Base-by-base conservation (phyloP, 192 early-diverging fungal species). In the Backusella luteola region DNA sequence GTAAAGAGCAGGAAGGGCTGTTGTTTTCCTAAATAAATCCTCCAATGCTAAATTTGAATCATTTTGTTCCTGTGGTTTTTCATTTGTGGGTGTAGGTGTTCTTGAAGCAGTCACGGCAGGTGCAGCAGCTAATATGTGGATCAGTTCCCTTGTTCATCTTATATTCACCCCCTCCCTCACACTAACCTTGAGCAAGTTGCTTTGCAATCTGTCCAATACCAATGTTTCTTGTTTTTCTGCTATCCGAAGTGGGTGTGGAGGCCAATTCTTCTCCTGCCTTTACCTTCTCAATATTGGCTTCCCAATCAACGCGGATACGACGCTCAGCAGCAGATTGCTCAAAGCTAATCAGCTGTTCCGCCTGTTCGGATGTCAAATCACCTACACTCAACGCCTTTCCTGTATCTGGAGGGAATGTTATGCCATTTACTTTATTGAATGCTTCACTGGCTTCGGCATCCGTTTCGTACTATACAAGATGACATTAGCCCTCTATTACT, bases 381-480 rank as follows among this genome's bases (percentile, higher is more conserved):
- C 67, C 76, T 2, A 74, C 82, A 23, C 73, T 36, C n/a, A 84
- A 29, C 21, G 34, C 56, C 34, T 69, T 67, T 17, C 76, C 82
- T 9, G 79, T 80, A 9, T 78, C 76, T 8, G 73, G 11, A 23
- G 82, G 82, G 34, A 76, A 84, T 4, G 67, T 53, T 15, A 73
- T 77, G 12, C 71, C 73, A 69, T 84, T 53, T 49, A 84, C 53
- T 34, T 67, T 67, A 15, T 56, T 36, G 19, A 70, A 42, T 46
- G 82, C 82, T n/a, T 52, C 29, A 15, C 41, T 69, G 21, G 82
- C 82, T 41, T 75, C 56, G 23, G 59, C 63, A 0, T 26, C 34
- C 84, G 77, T 74, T 84, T 90, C 90, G 87, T 93, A 73, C 90
- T 92, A 79, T 86, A 81, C 32, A 32, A 32, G 2, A 44, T 17